phyloP scores from a whole-genome alignment of 2,329 filamentous ascomycete genomes.

The Fusarium protoensiforme region DNA sequence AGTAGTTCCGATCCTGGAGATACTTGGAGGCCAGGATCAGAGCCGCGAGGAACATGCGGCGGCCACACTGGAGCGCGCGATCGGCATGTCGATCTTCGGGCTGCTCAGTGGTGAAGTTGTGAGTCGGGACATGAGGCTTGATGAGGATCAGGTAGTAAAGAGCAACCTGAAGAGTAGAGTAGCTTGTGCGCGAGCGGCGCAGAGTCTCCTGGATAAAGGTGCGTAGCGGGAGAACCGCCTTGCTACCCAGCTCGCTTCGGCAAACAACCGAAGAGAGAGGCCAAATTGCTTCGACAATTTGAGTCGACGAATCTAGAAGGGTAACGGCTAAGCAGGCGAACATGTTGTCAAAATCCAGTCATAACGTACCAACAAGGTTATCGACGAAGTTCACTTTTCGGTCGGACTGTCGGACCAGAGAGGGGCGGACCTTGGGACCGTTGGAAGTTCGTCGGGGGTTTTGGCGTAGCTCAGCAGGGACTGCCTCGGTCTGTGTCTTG shows the following conservation, averaged over 20 bases:
- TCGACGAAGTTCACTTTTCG: conserved; percentile 96
- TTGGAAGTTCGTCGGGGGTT: conserved; percentile 69
- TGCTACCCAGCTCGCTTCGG: conserved; percentile 76
- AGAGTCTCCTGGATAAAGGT: conserved; percentile 98
- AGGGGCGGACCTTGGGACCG: conserved; percentile 72
- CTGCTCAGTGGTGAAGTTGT: conserved; percentile 90
- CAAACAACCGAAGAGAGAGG: conserved; percentile 85
- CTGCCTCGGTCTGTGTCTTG: conserved; percentile 53
- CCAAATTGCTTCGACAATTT: conserved; percentile 98
- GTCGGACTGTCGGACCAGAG: conserved; percentile 86
- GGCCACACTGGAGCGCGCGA: conserved; percentile 91
- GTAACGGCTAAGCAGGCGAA: conserved; percentile 48
- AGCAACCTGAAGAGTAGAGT: conserved; percentile 96
- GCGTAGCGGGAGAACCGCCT: conserved; percentile 86
- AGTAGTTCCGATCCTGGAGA: conserved; percentile 97
- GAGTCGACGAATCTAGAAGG: conserved; percentile 87
- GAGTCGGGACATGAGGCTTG: conserved; percentile 85
- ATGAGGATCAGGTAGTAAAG: conserved; percentile 96
- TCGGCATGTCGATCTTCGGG: conserved; percentile 75
- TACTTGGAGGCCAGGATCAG: conserved; percentile 98
- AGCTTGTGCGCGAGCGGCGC: conserved; percentile 93
- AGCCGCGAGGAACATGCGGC: conserved; percentile 96
- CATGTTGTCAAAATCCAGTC: conserved; percentile 31
- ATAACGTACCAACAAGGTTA: conserved; percentile 92
- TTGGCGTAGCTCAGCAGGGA: conserved; percentile 72